A percentile compares a stretch with the other conserved stretches of the same genome.
These are phyloP conservation scores for Coniochaeta pulveracea DNA, from an alignment of 2,329 filamentous ascomycete species.

Conservation along the genomic window DNA sequence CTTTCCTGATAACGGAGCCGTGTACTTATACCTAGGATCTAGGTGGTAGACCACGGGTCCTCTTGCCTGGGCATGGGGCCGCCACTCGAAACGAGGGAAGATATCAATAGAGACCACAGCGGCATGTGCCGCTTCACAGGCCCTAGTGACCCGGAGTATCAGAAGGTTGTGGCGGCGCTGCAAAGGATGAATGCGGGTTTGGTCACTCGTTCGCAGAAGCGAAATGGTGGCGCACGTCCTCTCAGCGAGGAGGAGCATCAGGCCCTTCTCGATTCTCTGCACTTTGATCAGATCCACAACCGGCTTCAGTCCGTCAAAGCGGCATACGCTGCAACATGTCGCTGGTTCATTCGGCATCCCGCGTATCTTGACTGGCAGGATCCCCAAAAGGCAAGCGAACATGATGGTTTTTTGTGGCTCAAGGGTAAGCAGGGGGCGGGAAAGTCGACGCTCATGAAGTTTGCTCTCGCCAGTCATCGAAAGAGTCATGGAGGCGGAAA, in stretches of 20 bases:
- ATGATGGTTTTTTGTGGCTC: conserved; percentile 8
- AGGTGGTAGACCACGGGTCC: conserved; percentile 24
- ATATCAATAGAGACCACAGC: conserved; percentile 22
- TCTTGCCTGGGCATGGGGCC: conserved; percentile 19
- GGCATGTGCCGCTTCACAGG: conserved; percentile 23
- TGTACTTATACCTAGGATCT: background rate
- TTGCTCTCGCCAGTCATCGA: background rate
- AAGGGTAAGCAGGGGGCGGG: background rate
- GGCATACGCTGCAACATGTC: conserved; percentile 12
- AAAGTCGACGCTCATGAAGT: conserved; percentile 3
- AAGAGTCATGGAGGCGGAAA: background rate
- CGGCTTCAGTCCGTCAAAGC: conserved; percentile 9
- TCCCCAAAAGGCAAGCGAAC: conserved; percentile 10
- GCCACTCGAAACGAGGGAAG: conserved; percentile 18
- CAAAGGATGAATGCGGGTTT: background rate
- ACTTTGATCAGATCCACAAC: conserved; percentile 12
- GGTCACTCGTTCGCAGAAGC: background rate
- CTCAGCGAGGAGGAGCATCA: conserved; percentile 4
- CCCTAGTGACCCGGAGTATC: conserved; percentile 17
- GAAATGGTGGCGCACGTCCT: background rate
- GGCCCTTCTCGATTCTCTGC: conserved; percentile 8
- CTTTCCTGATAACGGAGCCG: background rate
- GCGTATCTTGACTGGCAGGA: conserved; percentile 23
- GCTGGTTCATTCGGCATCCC: conserved; percentile 10
- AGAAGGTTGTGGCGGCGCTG: conserved; percentile 15